Conservation (phyloP, 2,329 filamentous ascomycete species). For the Berkeleyomyces basicola region DNA sequence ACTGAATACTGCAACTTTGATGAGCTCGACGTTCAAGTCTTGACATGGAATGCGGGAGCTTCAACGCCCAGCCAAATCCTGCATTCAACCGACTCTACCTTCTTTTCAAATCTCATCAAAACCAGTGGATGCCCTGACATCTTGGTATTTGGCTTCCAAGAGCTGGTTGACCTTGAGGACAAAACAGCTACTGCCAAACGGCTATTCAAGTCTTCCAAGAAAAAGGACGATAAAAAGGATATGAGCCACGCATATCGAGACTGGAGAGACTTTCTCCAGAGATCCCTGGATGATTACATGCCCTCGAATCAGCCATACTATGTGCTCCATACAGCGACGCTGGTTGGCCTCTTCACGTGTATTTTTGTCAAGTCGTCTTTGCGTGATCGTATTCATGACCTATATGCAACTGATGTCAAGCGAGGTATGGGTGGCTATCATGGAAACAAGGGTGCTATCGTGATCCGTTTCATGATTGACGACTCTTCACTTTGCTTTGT, state of each 20-base stretch:
- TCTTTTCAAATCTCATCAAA: constrained; percentile 65
- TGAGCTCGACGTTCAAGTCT: constrained; percentile 59
- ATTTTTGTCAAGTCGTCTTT: constrained; percentile 79
- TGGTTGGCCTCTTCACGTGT: constrained; percentile 91
- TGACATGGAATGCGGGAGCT: constrained; percentile 98
- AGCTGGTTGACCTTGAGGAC: constrained; percentile 93
- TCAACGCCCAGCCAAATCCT: constrained; percentile 72
- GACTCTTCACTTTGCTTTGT: constrained; percentile 91
- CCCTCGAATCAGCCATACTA: constrained; percentile 62
- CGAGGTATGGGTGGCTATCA: constrained; percentile 89
- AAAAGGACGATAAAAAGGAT: constrained; percentile 68
- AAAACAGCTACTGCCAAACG: constrained; percentile 89
- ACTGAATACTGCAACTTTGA: constrained; percentile 72
- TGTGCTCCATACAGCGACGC: constrained; percentile 66
- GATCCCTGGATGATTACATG: constrained; percentile 70
- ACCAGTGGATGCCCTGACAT: constrained; percentile 73
- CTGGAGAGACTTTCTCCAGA: constrained; percentile 80
- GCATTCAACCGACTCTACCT: constrained; percentile 54
- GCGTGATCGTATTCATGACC: constrained; percentile 56
- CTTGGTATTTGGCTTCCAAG: constrained; percentile 90
- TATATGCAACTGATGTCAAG: constrained; percentile 74
- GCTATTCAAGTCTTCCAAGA: constrained; percentile 53
- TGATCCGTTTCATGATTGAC: constrained; percentile 83
- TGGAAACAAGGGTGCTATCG: constrained; percentile 89
- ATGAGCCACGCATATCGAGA: constrained; percentile 97